Percentiles rank a stretch among this genome's conserved stretches.
These are phyloP conservation scores for Sanghuangporus baumii DNA, from an alignment of 1,284 basidiomycete species.

Conservation along the genomic window DNA sequence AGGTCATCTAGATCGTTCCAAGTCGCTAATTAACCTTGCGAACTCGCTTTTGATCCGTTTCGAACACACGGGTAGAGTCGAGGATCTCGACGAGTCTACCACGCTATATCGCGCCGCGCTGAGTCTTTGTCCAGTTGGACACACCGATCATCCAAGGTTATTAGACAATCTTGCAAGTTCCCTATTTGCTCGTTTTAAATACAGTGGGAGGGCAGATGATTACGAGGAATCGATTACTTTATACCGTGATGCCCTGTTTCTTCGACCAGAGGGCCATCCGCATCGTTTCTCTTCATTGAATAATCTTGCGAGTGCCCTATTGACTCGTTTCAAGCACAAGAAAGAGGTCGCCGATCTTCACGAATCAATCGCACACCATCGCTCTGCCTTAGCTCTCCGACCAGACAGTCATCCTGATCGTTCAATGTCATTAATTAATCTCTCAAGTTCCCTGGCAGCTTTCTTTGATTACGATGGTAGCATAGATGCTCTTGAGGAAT, in stretches of 20 bases:
- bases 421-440: neutral
- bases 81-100: no score
- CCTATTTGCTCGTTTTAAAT: no score
- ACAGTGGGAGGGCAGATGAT: no score
- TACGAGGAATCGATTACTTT: no score
- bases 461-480: constrained; percentile 9
- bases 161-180: no score
- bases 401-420: neutral
- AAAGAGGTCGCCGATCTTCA: neutral
- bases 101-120: no score
- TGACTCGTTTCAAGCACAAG: neutral
- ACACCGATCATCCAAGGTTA: no score
- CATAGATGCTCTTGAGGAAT: constrained; percentile 17
- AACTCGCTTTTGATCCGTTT: no score
- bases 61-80: no score
- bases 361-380: neutral
- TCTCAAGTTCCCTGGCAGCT: neutral
- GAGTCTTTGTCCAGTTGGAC: no score
- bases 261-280: neutral
- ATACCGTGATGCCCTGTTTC: neutral
- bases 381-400: neutral
- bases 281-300: neutral
- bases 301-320: neutral
- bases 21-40: no score
- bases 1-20: no score